These are phyloP conservation scores for Fusarium sp. DNA, from an alignment of 2,329 filamentous ascomycete genomes.

Conservation along the genomic window DNA sequence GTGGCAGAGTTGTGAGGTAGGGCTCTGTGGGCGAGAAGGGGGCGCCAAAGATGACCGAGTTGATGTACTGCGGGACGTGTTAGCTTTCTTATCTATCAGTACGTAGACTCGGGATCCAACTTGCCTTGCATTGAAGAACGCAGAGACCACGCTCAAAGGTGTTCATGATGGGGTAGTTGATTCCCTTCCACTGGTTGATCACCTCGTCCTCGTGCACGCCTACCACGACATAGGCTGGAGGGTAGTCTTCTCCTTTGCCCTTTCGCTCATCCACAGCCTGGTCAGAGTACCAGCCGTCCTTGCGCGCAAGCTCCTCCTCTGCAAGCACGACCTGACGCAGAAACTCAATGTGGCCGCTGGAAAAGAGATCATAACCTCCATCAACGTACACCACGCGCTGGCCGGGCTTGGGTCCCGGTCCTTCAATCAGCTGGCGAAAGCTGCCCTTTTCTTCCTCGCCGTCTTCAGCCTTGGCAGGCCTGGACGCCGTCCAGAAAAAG, in stretches of 20 bases:
- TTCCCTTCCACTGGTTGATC: constrained; percentile 95
- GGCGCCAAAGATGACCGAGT: constrained; percentile 88
- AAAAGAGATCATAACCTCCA: constrained; percentile 96
- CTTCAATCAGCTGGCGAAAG: constrained; percentile 76
- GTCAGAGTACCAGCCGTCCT: constrained; percentile 79
- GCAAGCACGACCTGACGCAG: constrained; percentile 78
- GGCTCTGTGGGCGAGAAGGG: constrained; percentile 85
- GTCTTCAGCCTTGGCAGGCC: constrained; percentile 57
- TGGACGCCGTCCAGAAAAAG: constrained; percentile 79
- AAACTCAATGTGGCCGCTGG: constrained; percentile 96
- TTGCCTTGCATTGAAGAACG: constrained; percentile 90
- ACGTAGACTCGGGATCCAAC: not conserved
- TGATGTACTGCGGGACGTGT: constrained; percentile 72
- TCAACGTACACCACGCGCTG: constrained; percentile 95
- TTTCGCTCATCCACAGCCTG: constrained; percentile 71
- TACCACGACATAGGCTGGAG: constrained; percentile 87
- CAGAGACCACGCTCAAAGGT: constrained; percentile 96
- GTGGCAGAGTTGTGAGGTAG: constrained; percentile 81
- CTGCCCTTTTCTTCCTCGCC: constrained; percentile 69
- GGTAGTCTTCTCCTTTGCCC: constrained; percentile 77
- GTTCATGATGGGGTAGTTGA: constrained; percentile 99
- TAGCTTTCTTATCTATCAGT: constrained; percentile 10
- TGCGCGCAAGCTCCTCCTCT: constrained; percentile 75
- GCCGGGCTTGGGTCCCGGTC: constrained; percentile 76
- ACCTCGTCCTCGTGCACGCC: constrained; percentile 95